phyloP scores from a whole-genome alignment of 2,329 filamentous ascomycete genomes.

The Hypoxylon sp. region DNA sequence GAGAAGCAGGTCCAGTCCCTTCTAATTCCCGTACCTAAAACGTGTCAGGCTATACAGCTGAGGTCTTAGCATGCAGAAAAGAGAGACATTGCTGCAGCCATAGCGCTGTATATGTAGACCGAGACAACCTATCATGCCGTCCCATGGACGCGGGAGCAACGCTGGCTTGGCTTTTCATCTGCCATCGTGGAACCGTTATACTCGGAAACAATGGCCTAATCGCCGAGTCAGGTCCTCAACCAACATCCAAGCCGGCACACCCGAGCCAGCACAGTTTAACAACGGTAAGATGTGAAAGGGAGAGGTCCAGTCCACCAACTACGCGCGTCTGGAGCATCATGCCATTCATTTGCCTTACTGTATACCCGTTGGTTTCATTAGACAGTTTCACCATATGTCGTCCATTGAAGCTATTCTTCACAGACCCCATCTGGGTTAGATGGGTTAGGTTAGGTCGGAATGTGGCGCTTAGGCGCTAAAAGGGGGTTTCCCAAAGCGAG shows the following conservation, averaged over 20 bases:
- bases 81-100: conserved; percentile 2
- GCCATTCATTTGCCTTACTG: neutral
- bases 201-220: neutral
- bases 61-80: conserved; percentile 1
- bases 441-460: conserved; percentile 2
- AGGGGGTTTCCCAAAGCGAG: conserved; percentile 21
- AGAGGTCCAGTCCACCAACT: neutral
- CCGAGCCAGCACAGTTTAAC: neutral
- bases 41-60: conserved; percentile 19
- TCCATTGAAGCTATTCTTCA: neutral
- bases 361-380: neutral
- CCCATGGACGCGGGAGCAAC: neutral
- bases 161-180: neutral
- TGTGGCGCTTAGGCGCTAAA: conserved; percentile 16
- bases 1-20: neutral
- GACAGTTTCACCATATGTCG: neutral
- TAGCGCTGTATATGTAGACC: neutral
- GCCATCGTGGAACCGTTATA: neutral
- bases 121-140: neutral
- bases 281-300: too few relatives aligned
- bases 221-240: neutral
- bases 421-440: neutral
- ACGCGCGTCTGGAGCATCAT: neutral
- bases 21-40: neutral
- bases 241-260: neutral